Evolutionary conservation across 257 asterid species (phyloP).

Genomic region (Paraleonurus japonicus): DNA sequence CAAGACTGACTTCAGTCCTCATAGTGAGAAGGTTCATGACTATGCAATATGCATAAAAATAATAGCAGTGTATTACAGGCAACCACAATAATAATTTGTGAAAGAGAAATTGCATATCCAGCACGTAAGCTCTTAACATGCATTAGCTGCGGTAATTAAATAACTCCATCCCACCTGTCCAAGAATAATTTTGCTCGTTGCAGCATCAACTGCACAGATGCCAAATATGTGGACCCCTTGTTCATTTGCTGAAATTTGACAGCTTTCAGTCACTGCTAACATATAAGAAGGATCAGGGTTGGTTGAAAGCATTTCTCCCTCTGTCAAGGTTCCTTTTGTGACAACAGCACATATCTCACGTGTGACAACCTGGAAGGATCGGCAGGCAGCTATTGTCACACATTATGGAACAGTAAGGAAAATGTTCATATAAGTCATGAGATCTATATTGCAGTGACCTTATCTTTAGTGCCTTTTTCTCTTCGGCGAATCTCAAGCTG

Average conservation of each 20-base stretch:
- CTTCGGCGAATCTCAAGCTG: slow-evolving; percentile 91
- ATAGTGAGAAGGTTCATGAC: slow-evolving; percentile 2
- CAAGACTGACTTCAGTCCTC: not conserved
- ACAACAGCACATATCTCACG: slow-evolving; percentile 95
- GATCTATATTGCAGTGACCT: slow-evolving; percentile 46
- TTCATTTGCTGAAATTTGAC: slow-evolving; percentile 48
- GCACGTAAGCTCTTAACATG: not conserved
- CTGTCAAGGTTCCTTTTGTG: slow-evolving; percentile 92
- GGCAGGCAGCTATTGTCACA: slow-evolving; percentile 26
- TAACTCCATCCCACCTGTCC: slow-evolving; percentile 71
- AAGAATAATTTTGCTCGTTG: slow-evolving; percentile 77
- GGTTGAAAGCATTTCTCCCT: slow-evolving; percentile 76
- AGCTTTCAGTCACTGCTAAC: slow-evolving; percentile 78
- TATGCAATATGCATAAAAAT: not conserved
- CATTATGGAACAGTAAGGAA: slow-evolving; percentile 4
- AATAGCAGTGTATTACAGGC: not conserved
- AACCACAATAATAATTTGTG: slow-evolving; percentile 3
- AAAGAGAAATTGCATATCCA: not conserved
- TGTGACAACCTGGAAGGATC: slow-evolving; percentile 69
- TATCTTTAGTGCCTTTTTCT: slow-evolving; percentile 87
- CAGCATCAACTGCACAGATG: slow-evolving; percentile 76
- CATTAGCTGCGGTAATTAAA: not conserved
- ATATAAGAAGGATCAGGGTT: slow-evolving; percentile 86
- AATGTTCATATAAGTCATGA: not conserved
- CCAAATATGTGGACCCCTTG: slow-evolving; percentile 59